Conservation (phyloP, 208 protist species). For the Strigomonas culicis region DNA sequence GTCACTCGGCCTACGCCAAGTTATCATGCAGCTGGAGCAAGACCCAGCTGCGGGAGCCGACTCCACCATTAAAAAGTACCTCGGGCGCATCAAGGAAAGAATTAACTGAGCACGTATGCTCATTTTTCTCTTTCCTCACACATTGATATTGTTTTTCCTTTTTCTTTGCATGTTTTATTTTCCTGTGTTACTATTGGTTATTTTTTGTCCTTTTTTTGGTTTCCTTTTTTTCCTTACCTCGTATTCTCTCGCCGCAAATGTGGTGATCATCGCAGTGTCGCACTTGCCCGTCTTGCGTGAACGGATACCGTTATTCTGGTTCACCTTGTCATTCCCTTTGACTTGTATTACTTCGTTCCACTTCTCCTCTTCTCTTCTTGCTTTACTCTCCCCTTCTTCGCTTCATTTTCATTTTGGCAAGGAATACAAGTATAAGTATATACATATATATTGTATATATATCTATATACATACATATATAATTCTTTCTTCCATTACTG, state of each 20-base stretch:
- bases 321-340: neutral
- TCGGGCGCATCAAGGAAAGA: constrained; percentile 39
- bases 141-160: constrained; percentile 7
- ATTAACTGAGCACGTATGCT: constrained; percentile 9
- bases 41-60: constrained; percentile 32
- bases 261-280: too few relatives aligned
- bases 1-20: constrained; percentile 36
- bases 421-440: constrained; percentile 10
- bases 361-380: constrained; percentile 11
- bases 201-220: constrained; percentile 4
- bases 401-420: constrained; percentile 1
- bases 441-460: neutral
- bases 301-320: neutral
- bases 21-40: constrained; percentile 54
- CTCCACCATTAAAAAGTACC: constrained; percentile 74
- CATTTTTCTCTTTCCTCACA: constrained; percentile 13
- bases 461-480: too few relatives aligned
- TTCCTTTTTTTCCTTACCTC: constrained; percentile 22
- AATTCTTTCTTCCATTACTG: too few relatives aligned
- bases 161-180: constrained; percentile 7
- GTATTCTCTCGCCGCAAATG: neutral
- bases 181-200: neutral
- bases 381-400: constrained; percentile 1
- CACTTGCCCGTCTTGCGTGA: too few relatives aligned
- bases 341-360: neutral